Conservation (phyloP, 805 yeast genomes). For the Saturnispora mendoncae region DNA sequence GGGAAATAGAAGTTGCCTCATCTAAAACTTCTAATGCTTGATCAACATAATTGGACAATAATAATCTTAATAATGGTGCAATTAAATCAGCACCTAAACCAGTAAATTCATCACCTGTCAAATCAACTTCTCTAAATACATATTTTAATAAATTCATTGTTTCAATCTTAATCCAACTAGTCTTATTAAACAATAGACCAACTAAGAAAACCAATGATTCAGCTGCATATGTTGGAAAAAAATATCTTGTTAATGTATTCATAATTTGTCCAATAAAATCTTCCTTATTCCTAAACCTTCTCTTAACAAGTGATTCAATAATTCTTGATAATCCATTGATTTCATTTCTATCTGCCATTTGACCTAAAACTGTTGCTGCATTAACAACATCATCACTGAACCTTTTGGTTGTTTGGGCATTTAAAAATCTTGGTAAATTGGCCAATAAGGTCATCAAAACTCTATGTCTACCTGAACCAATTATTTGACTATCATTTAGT, state of each 20-base stretch:
- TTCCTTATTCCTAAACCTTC: slow-evolving; percentile 78
- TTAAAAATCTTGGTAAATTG: slow-evolving; percentile 76
- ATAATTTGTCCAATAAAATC: slow-evolving; percentile 82
- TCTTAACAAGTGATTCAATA: slow-evolving; percentile 65
- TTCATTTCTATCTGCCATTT: slow-evolving; percentile 48
- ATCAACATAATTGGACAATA: slow-evolving; percentile 78
- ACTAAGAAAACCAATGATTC: slow-evolving; percentile 65
- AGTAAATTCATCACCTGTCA: slow-evolving; percentile 66
- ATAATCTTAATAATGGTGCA: slow-evolving; percentile 74
- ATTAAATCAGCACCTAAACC: slow-evolving; percentile 94
- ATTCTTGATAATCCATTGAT: slow-evolving; percentile 57
- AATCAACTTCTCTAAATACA: slow-evolving; percentile 68
- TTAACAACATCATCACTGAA: slow-evolving; percentile 41
- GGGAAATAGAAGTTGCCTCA: slow-evolving; percentile 75
- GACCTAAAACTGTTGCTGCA: slow-evolving; percentile 49
- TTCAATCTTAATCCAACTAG: slow-evolving; percentile 72
- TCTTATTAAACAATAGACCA: slow-evolving; percentile 71
- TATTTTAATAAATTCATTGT: slow-evolving; percentile 68
- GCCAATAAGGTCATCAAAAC: slow-evolving; percentile 64
- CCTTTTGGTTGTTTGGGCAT: slow-evolving; percentile 58
- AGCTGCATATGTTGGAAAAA: slow-evolving; percentile 68
- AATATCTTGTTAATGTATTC: slow-evolving; percentile 54
- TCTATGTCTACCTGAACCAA: slow-evolving; percentile 64
- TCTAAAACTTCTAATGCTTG: slow-evolving; percentile 86
- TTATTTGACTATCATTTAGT: slow-evolving; percentile 62